Base-by-base conservation (phyloP, 2,329 filamentous ascomycete species). In the Hypoxylon sp. region DNA sequence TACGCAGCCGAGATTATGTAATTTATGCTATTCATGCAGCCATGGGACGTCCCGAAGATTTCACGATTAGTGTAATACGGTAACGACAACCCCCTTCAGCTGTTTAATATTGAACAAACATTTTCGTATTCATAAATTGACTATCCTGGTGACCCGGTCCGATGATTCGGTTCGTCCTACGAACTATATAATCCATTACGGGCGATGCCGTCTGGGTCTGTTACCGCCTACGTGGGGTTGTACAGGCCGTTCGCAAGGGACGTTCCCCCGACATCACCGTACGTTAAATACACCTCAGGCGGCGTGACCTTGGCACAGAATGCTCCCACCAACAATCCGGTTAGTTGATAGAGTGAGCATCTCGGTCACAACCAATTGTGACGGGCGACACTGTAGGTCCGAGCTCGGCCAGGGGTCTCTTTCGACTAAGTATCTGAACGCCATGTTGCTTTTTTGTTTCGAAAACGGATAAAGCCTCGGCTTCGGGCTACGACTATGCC, bases 251-350 rank as follows among this genome's bases (percentile, higher is more conserved):
- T 44, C 46, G 47, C 56, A 55, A n/a, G 44, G 55, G 24, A 17
- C n/a, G 33, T 19, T 19, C n/a, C 14, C 26, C 29, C 51, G 63
- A 48, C n/a, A 46, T 48, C 29, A 53, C 37, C 46, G 52, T 14
- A 60, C 52, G 52, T 44, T 61, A 56, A 56, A 61, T 61, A 57
- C 50, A 51, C 56, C 50, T 60, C 61, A 58, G 53, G 24, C 53
- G 37, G 24, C 42, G 39, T 31, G 53, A 17, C 53, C 31, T 17
- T 17, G 48, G 29, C 11, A 42, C 46, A 29, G 13, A 50, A 19
- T 50, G 35, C 33, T 54, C 35, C 33, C 19, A 54, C 8, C 33
- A 24, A 39, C 24, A 22, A 19, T 44, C 17, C 39, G 11, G 9
- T n/a, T 3, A 13, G 51, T 11, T 19, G 14, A 37, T 22, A 19